Evolutionary conservation across 225 moss, liverwort and hornwort genomes (phyloP).

Genomic region (Climacium dendroides): DNA sequence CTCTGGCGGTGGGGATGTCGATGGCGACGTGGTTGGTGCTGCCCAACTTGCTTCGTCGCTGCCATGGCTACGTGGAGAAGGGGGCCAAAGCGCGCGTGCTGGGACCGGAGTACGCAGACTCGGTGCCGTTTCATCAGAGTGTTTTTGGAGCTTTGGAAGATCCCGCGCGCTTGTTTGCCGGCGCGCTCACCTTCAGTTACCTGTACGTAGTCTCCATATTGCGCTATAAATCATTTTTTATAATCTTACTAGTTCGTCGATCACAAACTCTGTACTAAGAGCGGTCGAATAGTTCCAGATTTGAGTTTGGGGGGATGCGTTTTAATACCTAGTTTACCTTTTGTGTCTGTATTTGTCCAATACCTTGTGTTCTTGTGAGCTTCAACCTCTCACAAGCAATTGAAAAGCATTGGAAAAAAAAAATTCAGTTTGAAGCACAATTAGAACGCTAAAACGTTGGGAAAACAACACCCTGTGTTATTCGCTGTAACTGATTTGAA

Average conservation of each 20-base stretch:
- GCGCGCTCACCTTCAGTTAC: slow-evolving; percentile 46
- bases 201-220: background rate
- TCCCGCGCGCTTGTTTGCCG: slow-evolving; percentile 40
- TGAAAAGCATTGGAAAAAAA: background rate
- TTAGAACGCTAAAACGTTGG: background rate
- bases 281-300: background rate
- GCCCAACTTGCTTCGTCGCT: slow-evolving; percentile 24
- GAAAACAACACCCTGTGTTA: background rate
- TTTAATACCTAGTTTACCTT: background rate
- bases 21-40: slow-evolving; percentile 38
- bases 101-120: slow-evolving; percentile 1
- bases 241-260: background rate
- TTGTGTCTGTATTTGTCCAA: background rate
- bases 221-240: background rate
- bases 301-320: background rate
- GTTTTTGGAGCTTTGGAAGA: slow-evolving; percentile 56
- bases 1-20: slow-evolving; percentile 32
- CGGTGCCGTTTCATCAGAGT: slow-evolving; percentile 41
- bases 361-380: background rate
- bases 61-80: slow-evolving; percentile 29
- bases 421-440: background rate
- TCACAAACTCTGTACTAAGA: background rate
- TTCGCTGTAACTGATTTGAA: background rate
- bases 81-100: slow-evolving; percentile 38
- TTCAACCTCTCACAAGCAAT: background rate